Percentiles rank a stretch among this genome's conserved stretches.
Evolutionary conservation across 257 asterid genomes (phyloP).

Genomic region (Phtheirospermum japonicum): DNA sequence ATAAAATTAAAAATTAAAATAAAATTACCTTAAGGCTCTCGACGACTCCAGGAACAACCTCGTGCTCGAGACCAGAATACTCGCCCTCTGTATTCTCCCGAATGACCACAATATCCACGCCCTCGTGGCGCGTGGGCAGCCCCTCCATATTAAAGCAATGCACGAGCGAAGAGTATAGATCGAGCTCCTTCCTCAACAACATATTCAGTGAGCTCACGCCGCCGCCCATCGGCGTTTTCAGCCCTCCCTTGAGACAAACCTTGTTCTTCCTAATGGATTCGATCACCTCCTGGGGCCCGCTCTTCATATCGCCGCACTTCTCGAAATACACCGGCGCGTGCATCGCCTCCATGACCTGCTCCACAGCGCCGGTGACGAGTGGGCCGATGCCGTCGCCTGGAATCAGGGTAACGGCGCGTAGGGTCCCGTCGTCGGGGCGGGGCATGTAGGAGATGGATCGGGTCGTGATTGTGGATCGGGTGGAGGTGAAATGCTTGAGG

Average conservation of each 20-base stretch:
- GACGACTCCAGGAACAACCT: conserved; percentile 77
- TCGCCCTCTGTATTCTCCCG: conserved; percentile 35
- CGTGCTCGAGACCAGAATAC: conserved; percentile 35
- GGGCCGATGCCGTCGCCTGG: too few species aligned
- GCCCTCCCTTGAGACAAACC: conserved; percentile 53
- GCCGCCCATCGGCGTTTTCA: conserved; percentile 66
- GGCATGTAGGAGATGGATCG: too few species aligned
- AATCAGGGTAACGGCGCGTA: too few species aligned
- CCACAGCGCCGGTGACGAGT: too few species aligned
- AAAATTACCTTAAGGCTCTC: conserved; percentile 54
- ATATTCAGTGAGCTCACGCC: conserved; percentile 69
- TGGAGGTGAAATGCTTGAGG: too few species aligned
- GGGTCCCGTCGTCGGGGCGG: too few species aligned
- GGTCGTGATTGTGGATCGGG: too few species aligned
- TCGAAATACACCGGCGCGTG: too few species aligned
- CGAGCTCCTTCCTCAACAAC: conserved; percentile 62
- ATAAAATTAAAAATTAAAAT: too few species aligned
- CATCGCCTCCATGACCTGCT: too few species aligned
- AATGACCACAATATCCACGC: conserved; percentile 54
- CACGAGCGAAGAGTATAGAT: conserved; percentile 65
- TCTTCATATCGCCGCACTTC: too few species aligned
- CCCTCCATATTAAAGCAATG: conserved; percentile 69
- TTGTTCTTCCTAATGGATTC: conserved; percentile 56
- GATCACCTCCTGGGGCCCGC: too few species aligned
- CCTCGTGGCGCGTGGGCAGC: conserved; percentile 58